Base-by-base conservation (phyloP, 108 stramenopile species). In the Mediolabrus comicus region DNA sequence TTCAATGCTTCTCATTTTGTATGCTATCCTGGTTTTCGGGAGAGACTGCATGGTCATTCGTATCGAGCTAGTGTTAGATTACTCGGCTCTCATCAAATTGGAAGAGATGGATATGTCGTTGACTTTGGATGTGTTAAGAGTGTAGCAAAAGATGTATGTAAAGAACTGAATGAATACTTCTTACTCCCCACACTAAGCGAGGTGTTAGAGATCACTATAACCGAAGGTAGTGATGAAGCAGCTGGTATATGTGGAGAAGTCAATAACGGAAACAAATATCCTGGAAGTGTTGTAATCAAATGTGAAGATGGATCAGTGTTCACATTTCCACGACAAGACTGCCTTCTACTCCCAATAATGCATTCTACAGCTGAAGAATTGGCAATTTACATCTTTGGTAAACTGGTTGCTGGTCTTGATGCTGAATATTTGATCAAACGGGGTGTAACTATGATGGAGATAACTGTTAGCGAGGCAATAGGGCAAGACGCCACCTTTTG, bases 1-100 rank as follows among this genome's bases (percentile, higher is more conserved):
- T 98, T 98, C 87, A 94, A 96, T 84, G 96, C 95, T 14, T 94
- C 97, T 16, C 97, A 98, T 69, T 98, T 98, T 70, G 95, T 98
- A 8, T 95, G 95, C 2, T 98, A 84, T 79, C 64, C 85, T 26
- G 95, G 95, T 14, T 98, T 91, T 71, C 86, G 97, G 10, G 97
- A 98, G 81, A 76, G 95, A 19, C 69, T 98, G 6, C 97, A 98
- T 67, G 97, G 97, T 7, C 97, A 98, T 82, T 96, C 95, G 65
- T 98, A 98, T 75, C 81, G 74, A 25, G 87, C 93, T 1, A 77
- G 86, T 36, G 87, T 98, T 9, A 77, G 74, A 27, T 69, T 98
- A 16, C 30, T 84, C 26, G 97, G 95, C 52, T 69, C 73, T 30
- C 65, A 80, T n/a, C 64, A 72, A 51, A 81, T 92, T 53, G 72